phyloP scores from a whole-genome alignment of 2,329 filamentous ascomycete genomes.

The Aspergillus ustus region DNA sequence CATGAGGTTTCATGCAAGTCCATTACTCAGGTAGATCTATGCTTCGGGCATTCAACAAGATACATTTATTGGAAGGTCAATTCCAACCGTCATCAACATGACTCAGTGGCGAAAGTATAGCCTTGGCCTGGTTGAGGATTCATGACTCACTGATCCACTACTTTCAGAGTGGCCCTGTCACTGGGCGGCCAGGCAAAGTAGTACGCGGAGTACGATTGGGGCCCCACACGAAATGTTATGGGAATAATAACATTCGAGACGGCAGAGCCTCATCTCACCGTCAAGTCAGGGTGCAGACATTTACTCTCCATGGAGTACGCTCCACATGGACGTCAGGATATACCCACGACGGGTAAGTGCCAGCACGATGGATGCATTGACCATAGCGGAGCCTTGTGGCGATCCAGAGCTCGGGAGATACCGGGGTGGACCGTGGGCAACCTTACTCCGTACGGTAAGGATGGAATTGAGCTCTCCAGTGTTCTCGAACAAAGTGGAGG shows the following conservation, averaged over 20 bases:
- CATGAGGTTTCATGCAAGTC: background rate
- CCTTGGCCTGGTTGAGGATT: no score
- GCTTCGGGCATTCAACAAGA: background rate
- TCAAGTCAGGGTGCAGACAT: no score
- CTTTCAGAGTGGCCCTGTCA: no score
- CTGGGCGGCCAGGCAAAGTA: background rate
- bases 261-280: background rate
- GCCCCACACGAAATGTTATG: background rate
- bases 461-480: background rate
- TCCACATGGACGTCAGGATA: background rate
- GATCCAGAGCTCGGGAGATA: background rate
- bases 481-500: background rate
- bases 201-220: background rate
- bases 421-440: background rate
- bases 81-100: no score
- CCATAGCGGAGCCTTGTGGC: background rate
- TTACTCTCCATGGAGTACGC: no score
- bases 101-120: no score
- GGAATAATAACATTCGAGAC: background rate
- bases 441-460: background rate
- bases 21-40: background rate
- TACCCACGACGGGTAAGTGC: background rate
- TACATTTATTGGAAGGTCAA: background rate
- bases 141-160: no score
- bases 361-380: background rate